These are phyloP conservation scores for Trypanosoma brucei DNA, from an alignment of 208 protist genomes.

Conservation along the genomic window DNA sequence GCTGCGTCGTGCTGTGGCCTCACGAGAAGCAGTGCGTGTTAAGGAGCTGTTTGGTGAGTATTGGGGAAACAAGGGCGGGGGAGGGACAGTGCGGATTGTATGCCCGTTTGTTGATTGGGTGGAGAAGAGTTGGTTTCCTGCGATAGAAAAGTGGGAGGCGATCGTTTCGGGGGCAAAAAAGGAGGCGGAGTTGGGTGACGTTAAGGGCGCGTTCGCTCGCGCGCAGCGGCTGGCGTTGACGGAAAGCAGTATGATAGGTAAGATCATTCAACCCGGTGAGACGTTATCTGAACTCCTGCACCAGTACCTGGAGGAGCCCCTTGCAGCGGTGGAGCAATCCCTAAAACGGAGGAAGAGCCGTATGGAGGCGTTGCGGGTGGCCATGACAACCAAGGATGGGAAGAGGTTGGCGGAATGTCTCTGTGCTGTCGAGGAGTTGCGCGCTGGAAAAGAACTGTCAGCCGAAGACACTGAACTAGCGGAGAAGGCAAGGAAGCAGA, in stretches of 20 bases:
- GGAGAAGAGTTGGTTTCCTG: slow-evolving; percentile 60
- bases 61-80: background rate
- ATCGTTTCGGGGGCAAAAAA: slow-evolving; percentile 32
- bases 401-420: slow-evolving; percentile 19
- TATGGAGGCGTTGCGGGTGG: slow-evolving; percentile 29
- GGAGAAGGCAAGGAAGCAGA: slow-evolving; percentile 35
- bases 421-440: slow-evolving; percentile 21
- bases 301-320: slow-evolving; percentile 37
- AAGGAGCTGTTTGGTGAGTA: slow-evolving; percentile 30
- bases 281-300: slow-evolving; percentile 45
- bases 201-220: slow-evolving; percentile 29
- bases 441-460: slow-evolving; percentile 1
- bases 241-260: slow-evolving; percentile 39
- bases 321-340: slow-evolving; percentile 28
- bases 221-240: slow-evolving; percentile 36
- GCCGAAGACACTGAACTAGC: slow-evolving; percentile 26
- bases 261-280: slow-evolving; percentile 61
- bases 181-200: slow-evolving; percentile 26
- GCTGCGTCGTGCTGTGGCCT: slow-evolving; percentile 35
- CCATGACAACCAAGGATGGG: slow-evolving; percentile 17
- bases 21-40: slow-evolving; percentile 31
- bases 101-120: slow-evolving; percentile 64
- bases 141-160: slow-evolving; percentile 52
- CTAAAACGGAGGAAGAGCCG: slow-evolving; percentile 23
- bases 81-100: background rate